Conservation (phyloP, 176 grass and related monocot genomes). For the Aegilops umbellulata region DNA sequence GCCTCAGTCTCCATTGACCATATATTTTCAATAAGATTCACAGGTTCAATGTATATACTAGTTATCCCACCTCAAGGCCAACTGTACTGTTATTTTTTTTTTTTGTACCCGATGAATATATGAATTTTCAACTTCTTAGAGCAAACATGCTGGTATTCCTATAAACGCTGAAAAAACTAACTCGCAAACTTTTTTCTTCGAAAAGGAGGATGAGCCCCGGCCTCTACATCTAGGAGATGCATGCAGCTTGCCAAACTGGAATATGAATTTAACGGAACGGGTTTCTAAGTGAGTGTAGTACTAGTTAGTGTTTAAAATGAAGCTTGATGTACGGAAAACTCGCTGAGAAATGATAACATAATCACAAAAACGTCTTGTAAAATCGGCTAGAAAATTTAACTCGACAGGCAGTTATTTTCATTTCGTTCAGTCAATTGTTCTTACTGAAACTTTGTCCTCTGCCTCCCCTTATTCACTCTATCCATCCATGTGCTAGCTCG, state of each 20-base stretch:
- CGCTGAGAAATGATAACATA: not conserved
- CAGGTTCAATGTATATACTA: not conserved
- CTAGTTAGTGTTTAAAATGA: no score
- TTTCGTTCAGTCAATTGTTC: not conserved
- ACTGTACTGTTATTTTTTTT: no score
- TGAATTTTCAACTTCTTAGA: not conserved
- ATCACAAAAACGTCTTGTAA: not conserved
- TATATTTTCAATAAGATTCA: not conserved
- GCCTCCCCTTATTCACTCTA: not conserved
- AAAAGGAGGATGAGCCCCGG: no score
- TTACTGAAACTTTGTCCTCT: not conserved
- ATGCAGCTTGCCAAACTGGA: not conserved
- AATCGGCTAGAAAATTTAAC: not conserved
- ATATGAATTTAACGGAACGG: not conserved
- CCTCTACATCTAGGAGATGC: no score
- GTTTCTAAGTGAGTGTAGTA: no score
- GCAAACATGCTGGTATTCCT: not conserved
- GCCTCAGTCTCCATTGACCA: not conserved
- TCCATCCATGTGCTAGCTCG: not conserved
- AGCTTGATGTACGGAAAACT: no score
- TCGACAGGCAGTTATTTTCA: not conserved
- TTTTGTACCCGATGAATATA: not conserved
- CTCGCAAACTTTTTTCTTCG: no score
- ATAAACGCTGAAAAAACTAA: not conserved
- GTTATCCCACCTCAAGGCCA: no score